Percentiles rank a stretch among this genome's conserved stretches.
These are phyloP conservation scores for Hysterium pulicare DNA, from an alignment of 2,329 filamentous ascomycete genomes.

Conservation along the genomic window DNA sequence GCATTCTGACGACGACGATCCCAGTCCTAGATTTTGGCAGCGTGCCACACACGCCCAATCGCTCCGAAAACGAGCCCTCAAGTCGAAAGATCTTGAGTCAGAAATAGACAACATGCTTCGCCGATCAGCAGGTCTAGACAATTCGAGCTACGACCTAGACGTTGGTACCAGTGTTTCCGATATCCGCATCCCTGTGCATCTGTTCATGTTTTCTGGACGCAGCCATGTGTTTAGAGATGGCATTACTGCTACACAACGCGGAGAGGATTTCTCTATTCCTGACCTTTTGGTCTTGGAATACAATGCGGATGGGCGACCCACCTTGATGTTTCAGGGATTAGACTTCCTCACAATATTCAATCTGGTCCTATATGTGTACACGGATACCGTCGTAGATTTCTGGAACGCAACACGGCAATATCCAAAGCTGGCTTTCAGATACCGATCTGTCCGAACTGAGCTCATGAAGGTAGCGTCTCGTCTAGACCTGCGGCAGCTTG, in stretches of 20 bases:
- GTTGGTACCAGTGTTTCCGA: constrained; percentile 60
- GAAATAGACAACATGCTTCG: constrained; percentile 54
- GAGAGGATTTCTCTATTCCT: constrained; percentile 54
- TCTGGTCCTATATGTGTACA: constrained; percentile 75
- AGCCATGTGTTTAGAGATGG: constrained; percentile 66
- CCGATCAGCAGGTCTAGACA: constrained; percentile 32
- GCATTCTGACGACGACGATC: constrained; percentile 44
- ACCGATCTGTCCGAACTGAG: constrained; percentile 76
- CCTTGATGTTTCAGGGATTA: constrained; percentile 65
- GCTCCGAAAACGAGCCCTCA: constrained; percentile 57
- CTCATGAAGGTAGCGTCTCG: constrained; percentile 80
- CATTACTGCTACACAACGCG: constrained; percentile 56
- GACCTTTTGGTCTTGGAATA: constrained; percentile 61
- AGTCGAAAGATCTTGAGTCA: constrained; percentile 62
- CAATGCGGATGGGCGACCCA: constrained; percentile 42
- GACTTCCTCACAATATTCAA: constrained; percentile 80
- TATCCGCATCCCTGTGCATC: constrained; percentile 73
- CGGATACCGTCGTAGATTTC: constrained; percentile 74
- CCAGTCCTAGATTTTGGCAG: constrained; percentile 49
- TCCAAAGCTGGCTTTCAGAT: constrained; percentile 64
- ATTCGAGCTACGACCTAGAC: constrained; percentile 43
- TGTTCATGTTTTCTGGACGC: constrained; percentile 73
- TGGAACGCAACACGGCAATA: constrained; percentile 76
- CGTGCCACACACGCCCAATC: constrained; percentile 46
- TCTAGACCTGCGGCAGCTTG: constrained; percentile 68